These are phyloP conservation scores for Phytophthora boehmeriae DNA, from an alignment of 352 stramenopile genomes.

Conservation along the genomic window DNA sequence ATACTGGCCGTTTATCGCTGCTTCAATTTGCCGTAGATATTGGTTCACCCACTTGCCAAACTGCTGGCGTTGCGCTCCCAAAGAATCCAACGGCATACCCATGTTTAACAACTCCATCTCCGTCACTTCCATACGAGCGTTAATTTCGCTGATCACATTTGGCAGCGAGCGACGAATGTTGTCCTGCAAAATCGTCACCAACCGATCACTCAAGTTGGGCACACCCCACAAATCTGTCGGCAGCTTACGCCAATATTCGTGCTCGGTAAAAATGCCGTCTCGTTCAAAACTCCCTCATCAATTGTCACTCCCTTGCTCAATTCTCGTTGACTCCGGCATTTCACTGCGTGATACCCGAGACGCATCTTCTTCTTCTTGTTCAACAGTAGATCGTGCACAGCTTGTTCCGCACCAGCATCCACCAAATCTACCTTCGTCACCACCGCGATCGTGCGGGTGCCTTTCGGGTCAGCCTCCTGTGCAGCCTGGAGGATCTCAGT, in stretches of 20 bases:
- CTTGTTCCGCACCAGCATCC: constrained; percentile 71
- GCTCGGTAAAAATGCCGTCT: constrained; percentile 70
- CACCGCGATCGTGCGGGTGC: constrained; percentile 82
- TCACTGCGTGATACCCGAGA: constrained; percentile 87
- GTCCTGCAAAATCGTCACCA: constrained; percentile 56
- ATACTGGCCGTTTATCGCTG: constrained; percentile 32
- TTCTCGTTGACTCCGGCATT: constrained; percentile 79
- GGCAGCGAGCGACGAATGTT: constrained; percentile 56
- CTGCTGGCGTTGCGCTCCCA: constrained; percentile 28
- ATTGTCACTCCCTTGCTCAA: constrained; percentile 64
- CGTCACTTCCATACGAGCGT: constrained; percentile 23
- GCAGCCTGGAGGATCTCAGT: constrained; percentile 81
- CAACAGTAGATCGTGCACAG: constrained; percentile 74
- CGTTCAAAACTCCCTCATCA: constrained; percentile 48
- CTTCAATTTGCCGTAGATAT: constrained; percentile 32
- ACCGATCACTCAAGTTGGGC: constrained; percentile 29
- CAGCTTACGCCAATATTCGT: constrained; percentile 51
- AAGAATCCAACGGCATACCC: constrained; percentile 28
- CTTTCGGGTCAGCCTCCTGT: constrained; percentile 66
- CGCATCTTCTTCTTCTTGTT: constrained; percentile 74
- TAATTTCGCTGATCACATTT: constrained; percentile 50
- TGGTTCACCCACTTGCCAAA: constrained; percentile 26
- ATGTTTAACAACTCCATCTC: constrained; percentile 27
- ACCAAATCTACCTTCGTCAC: constrained; percentile 91
- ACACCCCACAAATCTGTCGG: constrained; percentile 41